Base-by-base conservation (phyloP, 768 basidiomycete genomes). In the Infundibulicybe gibba region DNA sequence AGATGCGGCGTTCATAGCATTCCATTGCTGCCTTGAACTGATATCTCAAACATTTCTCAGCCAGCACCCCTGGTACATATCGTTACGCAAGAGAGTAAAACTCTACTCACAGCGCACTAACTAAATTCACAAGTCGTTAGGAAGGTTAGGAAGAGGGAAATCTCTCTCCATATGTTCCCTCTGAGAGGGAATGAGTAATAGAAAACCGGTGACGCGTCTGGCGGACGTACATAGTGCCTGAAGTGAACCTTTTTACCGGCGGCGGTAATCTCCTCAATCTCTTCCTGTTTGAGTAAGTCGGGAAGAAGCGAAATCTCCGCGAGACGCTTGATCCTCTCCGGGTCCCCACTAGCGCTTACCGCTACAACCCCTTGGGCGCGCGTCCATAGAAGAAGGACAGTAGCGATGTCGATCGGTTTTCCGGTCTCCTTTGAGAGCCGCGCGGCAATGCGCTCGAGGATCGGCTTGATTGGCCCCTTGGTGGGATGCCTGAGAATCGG, bases 231-330 rank as follows among this genome's bases (percentile, higher is more conserved):
- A 54, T 66, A 68, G 51, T 61, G 42, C 33, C 68, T 58, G 45
- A 62, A 70, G 52, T 69, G 65, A 15, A 68, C 51, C 2, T 48
- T 62, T 53, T 63, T 67, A 43, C 67, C 69, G n/a, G 66, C 57
- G 12, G 48, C 51, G 9, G 56, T 57, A 42, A 71, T 68, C 52
- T 70, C 63, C 5, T 65, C 61, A 9, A 72, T 53, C 37, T 69
- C 70, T 10, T 49, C 49, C 25, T 54, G 37, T 2, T 55, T 54
- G 32, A 69, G 41, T 42, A 68, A 48, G 43, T 65, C 62, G 11
- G 65, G 61, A 12, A 66, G 48, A 12, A 37, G 49, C 4, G 57
- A 62, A 1, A 68, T 48, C 25, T 65, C 58, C 1, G 59, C 63
- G 10, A 69, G 54, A n/a, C 43, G 33, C 43, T 58, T 58, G 31